Percentiles rank a stretch among this genome's conserved stretches.
These are phyloP conservation scores for Fusarium mundagurra DNA, from an alignment of 2,329 filamentous ascomycete species.

Conservation along the genomic window DNA sequence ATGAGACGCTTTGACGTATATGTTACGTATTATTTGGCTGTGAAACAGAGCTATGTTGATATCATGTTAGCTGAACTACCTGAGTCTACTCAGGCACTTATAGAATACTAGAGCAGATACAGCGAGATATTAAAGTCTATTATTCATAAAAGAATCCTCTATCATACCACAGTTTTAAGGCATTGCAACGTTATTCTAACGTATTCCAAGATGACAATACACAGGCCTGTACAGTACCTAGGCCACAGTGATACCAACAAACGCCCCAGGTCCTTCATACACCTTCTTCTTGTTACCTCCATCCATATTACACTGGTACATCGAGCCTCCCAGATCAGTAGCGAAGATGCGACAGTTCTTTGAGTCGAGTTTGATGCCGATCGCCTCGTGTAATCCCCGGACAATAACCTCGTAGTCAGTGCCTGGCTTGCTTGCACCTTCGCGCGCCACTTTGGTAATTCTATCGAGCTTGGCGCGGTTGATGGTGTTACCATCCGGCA, in stretches of 20 bases:
- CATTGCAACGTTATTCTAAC: rapidly evolving
- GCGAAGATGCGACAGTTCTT: neutral
- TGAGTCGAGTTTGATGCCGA: neutral
- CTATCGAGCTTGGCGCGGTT: neutral
- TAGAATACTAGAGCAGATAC: neutral
- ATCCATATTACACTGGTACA: constrained; percentile 7
- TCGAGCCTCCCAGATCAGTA: neutral
- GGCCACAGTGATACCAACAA: neutral
- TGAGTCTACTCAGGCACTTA: rapidly evolving
- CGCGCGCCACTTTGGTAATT: rapidly evolving
- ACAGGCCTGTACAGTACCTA: neutral
- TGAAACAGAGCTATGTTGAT: too few relatives aligned
- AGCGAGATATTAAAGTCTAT: neutral
- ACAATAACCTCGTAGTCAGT: neutral
- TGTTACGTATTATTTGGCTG: neutral
- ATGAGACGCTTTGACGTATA: neutral
- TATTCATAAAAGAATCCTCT: rapidly evolving
- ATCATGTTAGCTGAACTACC: too few relatives aligned
- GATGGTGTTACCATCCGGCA: neutral
- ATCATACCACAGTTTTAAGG: rapidly evolving
- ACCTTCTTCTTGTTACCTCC: neutral
- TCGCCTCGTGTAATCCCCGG: neutral
- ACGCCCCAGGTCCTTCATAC: neutral
- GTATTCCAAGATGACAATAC: rapidly evolving
- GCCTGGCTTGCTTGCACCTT: rapidly evolving